phyloP scores from a whole-genome alignment of 306 rosid genomes.

The Cucurbita ficifolia region DNA sequence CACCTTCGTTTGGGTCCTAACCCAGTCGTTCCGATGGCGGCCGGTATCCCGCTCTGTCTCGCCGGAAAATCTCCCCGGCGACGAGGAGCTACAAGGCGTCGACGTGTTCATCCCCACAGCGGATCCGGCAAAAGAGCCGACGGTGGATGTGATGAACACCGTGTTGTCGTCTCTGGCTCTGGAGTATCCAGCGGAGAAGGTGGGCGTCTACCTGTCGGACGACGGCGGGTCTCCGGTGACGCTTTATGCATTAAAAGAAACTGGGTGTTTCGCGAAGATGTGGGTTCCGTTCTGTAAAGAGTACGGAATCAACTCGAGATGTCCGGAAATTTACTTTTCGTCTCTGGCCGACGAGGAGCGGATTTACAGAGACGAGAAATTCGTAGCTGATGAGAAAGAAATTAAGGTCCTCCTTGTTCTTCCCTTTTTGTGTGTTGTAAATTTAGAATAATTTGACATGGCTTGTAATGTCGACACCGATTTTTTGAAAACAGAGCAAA shows the following conservation, averaged over 20 bases:
- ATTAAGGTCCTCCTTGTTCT: background rate
- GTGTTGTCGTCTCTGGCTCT: constrained; percentile 62
- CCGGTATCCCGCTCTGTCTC: constrained; percentile 36
- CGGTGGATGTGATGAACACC: constrained; percentile 54
- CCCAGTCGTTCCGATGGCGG: constrained; percentile 40
- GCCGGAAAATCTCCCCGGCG: constrained; percentile 39
- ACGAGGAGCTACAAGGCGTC: constrained; percentile 36
- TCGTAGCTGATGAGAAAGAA: background rate
- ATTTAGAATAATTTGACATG: background rate
- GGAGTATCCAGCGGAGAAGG: constrained; percentile 55
- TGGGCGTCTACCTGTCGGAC: constrained; percentile 58
- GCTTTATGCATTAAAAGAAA: constrained; percentile 28
- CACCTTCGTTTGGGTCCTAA: constrained; percentile 46
- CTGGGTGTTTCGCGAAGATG: constrained; percentile 33
- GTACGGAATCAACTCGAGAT: constrained; percentile 25
- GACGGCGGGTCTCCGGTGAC: constrained; percentile 49
- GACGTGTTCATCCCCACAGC: constrained; percentile 64
- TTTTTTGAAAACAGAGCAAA: background rate
- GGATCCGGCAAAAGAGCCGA: constrained; percentile 57
- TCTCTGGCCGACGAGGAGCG: constrained; percentile 9
- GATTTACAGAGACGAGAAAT: constrained; percentile 14
- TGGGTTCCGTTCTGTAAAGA: constrained; percentile 59
- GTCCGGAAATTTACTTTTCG: constrained; percentile 51
- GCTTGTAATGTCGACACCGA: background rate
- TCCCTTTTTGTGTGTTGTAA: background rate